Percentiles rank a stretch among this genome's conserved stretches.
Evolutionary conservation across 768 basidiomycete species (phyloP).

Genomic region (Rhizopogon roseolus): DNA sequence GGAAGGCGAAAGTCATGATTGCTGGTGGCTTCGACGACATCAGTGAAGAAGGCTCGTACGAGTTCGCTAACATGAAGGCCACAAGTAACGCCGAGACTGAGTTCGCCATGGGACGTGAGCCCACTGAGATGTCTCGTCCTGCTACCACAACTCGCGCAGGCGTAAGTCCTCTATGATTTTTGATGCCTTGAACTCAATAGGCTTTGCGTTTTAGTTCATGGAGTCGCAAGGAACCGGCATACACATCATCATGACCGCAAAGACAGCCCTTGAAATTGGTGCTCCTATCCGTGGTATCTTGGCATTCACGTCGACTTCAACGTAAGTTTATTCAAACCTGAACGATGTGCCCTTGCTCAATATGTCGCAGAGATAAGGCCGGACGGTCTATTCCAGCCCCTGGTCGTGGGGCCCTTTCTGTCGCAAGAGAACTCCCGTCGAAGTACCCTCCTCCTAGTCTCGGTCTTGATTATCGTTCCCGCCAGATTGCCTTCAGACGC

Average conservation of each 20-base stretch:
- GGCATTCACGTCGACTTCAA: slow-evolving; percentile 94
- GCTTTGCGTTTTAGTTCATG: slow-evolving; percentile 68
- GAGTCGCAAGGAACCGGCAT: slow-evolving; percentile 96
- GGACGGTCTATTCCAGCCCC: slow-evolving; percentile 98
- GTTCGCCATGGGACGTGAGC: slow-evolving; percentile 98
- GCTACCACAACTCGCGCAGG: slow-evolving; percentile 95
- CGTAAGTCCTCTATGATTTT: slow-evolving; percentile 37
- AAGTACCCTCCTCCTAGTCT: slow-evolving; percentile 79
- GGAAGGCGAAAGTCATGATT: slow-evolving; percentile 99
- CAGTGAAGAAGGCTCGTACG: slow-evolving; percentile 96
- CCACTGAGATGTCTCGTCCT: slow-evolving; percentile 97
- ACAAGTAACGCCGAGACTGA: slow-evolving; percentile 97
- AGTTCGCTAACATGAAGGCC: slow-evolving; percentile 99
- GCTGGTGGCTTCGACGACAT: slow-evolving; percentile 98
- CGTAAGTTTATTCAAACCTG: slow-evolving; percentile 45
- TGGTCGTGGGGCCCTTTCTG: slow-evolving; percentile 85
- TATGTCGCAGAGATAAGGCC: slow-evolving; percentile 79
- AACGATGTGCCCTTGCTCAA: slow-evolving; percentile 3
- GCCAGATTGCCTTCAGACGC: slow-evolving; percentile 94
- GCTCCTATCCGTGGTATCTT: slow-evolving; percentile 91
- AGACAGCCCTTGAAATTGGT: slow-evolving; percentile 92
- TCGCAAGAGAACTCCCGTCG: slow-evolving; percentile 80
- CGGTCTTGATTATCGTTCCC: slow-evolving; percentile 81
- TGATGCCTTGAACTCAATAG: slow-evolving; percentile 2
- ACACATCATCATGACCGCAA: slow-evolving; percentile 95